Evolutionary conservation across 2,329 filamentous ascomycete species (phyloP).

Genomic region (Phyllosticta citribraziliensis): DNA sequence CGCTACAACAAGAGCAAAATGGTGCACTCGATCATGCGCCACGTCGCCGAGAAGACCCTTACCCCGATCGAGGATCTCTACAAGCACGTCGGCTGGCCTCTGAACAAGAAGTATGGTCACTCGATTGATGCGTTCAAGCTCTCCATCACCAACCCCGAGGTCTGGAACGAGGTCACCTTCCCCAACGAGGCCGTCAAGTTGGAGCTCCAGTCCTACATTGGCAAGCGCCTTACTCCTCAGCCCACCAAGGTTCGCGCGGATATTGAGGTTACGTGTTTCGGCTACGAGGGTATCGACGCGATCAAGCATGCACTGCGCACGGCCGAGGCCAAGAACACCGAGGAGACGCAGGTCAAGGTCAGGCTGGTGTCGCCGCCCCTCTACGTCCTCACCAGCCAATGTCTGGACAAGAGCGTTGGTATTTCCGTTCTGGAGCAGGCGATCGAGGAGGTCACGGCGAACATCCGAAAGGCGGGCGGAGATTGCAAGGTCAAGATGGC

Average conservation of each 20-base stretch:
- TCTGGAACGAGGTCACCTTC: constrained; percentile 91
- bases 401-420: constrained; percentile 81
- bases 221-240: constrained; percentile 92
- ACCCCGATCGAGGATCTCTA: constrained; percentile 92
- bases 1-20: constrained; percentile 99
- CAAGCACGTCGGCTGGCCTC: constrained; percentile 88
- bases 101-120: constrained; percentile 96
- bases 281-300: constrained; percentile 96
- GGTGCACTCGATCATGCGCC: constrained; percentile 97
- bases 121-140: constrained; percentile 98
- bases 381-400: constrained; percentile 92
- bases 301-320: constrained; percentile 87
- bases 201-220: constrained; percentile 89
- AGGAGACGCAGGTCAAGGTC: constrained; percentile 92
- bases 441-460: constrained; percentile 75
- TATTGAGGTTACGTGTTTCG: constrained; percentile 59
- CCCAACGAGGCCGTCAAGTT: constrained; percentile 75
- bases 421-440: constrained; percentile 80
- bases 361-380: constrained; percentile 95
- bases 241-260: constrained; percentile 99
- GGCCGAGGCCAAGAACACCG: constrained; percentile 86
- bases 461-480: constrained; percentile 69
- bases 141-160: constrained; percentile 94
- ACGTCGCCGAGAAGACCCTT: constrained; percentile 94
- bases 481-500: constrained; percentile 92